Evolutionary conservation across 1,139 yeast species (phyloP), one percentile per base, ranked within the genome.

Genomic region (Pichia sp.): DNA sequence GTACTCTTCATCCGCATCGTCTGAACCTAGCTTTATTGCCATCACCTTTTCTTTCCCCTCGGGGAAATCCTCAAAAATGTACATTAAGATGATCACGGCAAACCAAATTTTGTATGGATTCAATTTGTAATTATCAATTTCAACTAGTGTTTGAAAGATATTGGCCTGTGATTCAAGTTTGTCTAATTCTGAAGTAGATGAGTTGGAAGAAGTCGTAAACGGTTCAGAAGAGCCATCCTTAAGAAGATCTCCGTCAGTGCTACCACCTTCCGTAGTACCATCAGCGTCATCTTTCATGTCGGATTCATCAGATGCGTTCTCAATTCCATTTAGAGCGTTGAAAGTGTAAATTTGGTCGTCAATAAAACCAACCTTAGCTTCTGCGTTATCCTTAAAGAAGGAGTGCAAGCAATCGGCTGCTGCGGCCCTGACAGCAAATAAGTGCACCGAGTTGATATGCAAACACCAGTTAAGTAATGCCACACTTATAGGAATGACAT

Each of bases 31-130:
- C n/a, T 68, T 68, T n/a, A 86, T 69, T 0, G 61, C 59, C 41
- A 78, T 65, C 0, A 85, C 75, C 33, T 73, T 54, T 11, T 72
- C 75, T 49, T 75, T 72, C 32, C 75, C 71, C 31, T 72, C 79
- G 4, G 69, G 70, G 46, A 69, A 69, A 39, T 78, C 85, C 46
- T 77, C 77, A 52, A 88, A 75, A 4, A 88, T 59, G 48, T 76
- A 77, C 46, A 85, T 68, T 37, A 92, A 59, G 4, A 86, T 69
- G 3, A 79, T 73, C 1, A 86, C 70, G 0, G 97, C 81, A 65
- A 92, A 90, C 95, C 96, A 94, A 1, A 80, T 67, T 56, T 81
- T 79, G 60, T 87, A 92, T 0, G 98, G 97, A 54, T 94, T 90
- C 38, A 88, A 64, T 47, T 81, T 77, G 26, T 84, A 88, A 2